Conservation (phyloP, 139 green algal genomes). For the Asterochloris sp. region DNA sequence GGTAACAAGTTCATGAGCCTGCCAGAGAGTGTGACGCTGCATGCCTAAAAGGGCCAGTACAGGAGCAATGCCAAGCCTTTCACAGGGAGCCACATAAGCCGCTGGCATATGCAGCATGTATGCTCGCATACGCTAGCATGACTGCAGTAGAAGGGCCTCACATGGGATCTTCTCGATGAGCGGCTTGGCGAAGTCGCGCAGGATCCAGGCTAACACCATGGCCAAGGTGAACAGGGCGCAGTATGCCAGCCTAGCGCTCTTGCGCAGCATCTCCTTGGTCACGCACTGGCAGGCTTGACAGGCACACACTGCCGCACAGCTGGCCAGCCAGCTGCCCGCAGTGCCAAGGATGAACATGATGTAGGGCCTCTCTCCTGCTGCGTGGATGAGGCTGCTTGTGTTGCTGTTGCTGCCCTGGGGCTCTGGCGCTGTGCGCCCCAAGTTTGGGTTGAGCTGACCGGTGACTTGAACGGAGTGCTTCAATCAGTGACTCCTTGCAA, state of each 20-base stretch:
- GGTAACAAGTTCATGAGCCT: background rate
- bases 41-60: background rate
- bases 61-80: background rate
- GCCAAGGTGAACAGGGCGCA: conserved; percentile 84
- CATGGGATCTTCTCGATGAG: conserved; percentile 94
- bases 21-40: background rate
- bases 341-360: conserved; percentile 23
- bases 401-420: background rate
- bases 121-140: background rate
- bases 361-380: too few relatives aligned
- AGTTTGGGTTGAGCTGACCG: background rate
- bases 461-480: background rate
- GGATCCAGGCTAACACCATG: conserved; percentile 81
- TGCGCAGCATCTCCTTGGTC: conserved; percentile 50
- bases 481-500: background rate
- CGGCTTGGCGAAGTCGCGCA: conserved; percentile 90
- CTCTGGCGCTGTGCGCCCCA: background rate
- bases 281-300: conserved; percentile 41
- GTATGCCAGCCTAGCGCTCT: conserved; percentile 70
- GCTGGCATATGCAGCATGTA: background rate
- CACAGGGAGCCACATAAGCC: background rate
- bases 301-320: conserved; percentile 26
- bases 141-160: conserved; percentile 26
- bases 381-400: background rate
- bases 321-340: conserved; percentile 16